Conservation (phyloP, 176 grass and related monocot species). For the Aegilops speltoides region DNA sequence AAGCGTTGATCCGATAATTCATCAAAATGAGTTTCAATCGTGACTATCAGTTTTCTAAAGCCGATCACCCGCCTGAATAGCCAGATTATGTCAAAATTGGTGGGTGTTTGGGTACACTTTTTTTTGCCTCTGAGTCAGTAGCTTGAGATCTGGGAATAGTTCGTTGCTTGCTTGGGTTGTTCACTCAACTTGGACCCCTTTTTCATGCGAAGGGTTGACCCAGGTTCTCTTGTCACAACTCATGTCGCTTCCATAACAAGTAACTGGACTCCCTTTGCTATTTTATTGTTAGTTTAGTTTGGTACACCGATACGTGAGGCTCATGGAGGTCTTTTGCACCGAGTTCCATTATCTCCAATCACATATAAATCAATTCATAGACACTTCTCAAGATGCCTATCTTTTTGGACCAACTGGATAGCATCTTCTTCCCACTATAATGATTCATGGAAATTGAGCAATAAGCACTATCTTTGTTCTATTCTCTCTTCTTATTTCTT, state of each 20-base stretch:
- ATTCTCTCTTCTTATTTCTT: neutral
- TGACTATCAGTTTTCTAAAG: neutral
- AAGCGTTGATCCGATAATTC: neutral
- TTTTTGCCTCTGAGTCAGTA: neutral
- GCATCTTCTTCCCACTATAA: neutral
- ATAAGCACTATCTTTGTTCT: neutral
- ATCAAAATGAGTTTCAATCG: neutral
- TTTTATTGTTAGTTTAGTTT: neutral
- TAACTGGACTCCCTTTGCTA: neutral
- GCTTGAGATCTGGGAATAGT: slow-evolving; percentile 20
- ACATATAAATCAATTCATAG: neutral
- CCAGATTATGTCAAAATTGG: neutral
- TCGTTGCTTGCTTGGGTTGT: slow-evolving; percentile 15
- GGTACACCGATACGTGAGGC: neutral
- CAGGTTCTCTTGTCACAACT: slow-evolving; percentile 1
- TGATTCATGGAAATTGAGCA: neutral
- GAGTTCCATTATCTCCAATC: neutral
- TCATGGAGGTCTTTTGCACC: neutral
- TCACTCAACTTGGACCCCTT: neutral
- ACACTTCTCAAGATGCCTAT: neutral
- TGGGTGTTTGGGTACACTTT: neutral
- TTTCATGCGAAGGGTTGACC: slow-evolving; percentile 15
- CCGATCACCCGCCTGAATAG: neutral
- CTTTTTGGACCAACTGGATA: neutral
- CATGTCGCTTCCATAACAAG: slow-evolving; percentile 4